Percentiles rank a stretch among this genome's conserved stretches.
These are phyloP conservation scores for Fragosphaeria purpurea DNA, from an alignment of 2,329 filamentous ascomycete genomes.

Conservation along the genomic window DNA sequence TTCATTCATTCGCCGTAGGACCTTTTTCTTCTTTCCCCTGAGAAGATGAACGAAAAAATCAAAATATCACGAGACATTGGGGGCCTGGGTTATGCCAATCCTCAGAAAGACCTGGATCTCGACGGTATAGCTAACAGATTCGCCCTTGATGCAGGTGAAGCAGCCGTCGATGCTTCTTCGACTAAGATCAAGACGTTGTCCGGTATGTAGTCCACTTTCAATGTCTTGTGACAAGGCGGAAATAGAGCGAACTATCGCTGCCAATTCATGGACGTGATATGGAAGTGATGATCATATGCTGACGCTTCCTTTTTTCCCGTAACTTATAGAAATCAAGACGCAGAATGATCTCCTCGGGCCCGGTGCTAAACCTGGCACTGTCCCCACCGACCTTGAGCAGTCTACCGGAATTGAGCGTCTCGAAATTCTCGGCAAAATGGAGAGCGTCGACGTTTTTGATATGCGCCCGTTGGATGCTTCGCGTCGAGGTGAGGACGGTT, in stretches of 20 bases:
- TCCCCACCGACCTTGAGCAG: conserved; percentile 93
- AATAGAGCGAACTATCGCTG: too few species aligned
- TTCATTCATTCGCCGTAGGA: conserved; percentile 51
- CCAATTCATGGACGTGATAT: too few species aligned
- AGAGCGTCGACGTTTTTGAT: conserved; percentile 95
- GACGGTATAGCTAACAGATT: conserved; percentile 7
- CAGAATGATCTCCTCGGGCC: conserved; percentile 77
- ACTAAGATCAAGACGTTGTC: conserved; percentile 30
- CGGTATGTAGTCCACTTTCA: conserved; percentile 27
- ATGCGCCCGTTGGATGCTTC: conserved; percentile 93
- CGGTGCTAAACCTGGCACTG: conserved; percentile 69
- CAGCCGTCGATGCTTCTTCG: conserved; percentile 14
- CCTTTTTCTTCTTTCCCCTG: conserved; percentile 2
- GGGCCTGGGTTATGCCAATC: too few species aligned
- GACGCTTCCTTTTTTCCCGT: not conserved
- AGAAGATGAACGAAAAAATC: conserved; percentile 58
- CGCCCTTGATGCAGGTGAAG: conserved; percentile 21
- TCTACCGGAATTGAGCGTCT: conserved; percentile 95
- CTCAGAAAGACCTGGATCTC: too few species aligned
- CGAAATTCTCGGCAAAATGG: conserved; percentile 98
- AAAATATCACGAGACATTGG: too few species aligned
- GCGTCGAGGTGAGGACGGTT: conserved; percentile 54
- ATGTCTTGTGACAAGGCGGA: too few species aligned
- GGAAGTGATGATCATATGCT: too few species aligned
- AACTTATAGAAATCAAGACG: conserved; percentile 62